Percentiles rank a stretch among this genome's conserved stretches.
Evolutionary conservation across 371 early-diverging fungal genomes (phyloP).

Genomic region (Apophysomyces trapeziformis): DNA sequence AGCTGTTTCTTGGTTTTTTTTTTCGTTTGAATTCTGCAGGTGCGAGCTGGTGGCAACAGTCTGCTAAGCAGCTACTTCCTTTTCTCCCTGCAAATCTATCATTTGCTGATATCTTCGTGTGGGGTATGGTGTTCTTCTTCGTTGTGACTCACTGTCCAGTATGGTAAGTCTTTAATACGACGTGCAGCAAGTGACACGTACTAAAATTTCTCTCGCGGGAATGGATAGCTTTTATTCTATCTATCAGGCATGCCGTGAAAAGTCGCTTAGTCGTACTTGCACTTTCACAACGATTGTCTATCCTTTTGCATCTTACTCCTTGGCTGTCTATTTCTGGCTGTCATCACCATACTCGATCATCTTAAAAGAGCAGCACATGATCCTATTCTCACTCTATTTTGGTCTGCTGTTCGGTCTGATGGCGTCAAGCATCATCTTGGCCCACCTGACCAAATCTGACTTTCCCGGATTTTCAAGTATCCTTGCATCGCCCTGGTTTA

Average conservation of each 20-base stretch:
- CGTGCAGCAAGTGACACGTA: too few species aligned
- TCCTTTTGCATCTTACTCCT: conserved; percentile 63
- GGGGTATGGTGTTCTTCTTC: conserved; percentile 23
- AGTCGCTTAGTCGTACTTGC: conserved; percentile 18
- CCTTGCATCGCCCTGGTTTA: conserved; percentile 70
- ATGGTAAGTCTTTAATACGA: conserved; percentile 16
- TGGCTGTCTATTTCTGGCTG: conserved; percentile 70
- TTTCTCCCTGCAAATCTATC: conserved; percentile 21
- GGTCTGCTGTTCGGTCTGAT: conserved; percentile 88
- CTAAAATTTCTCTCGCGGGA: neutral
- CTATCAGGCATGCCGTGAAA: conserved; percentile 32
- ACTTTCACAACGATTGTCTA: conserved; percentile 25
- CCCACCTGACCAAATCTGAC: conserved; percentile 81
- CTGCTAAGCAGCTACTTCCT: conserved; percentile 5
- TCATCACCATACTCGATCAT: conserved; percentile 66
- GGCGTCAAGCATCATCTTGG: conserved; percentile 88
- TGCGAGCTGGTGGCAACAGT: conserved; percentile 2
- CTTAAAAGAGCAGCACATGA: conserved; percentile 63
- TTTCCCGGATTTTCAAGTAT: conserved; percentile 80
- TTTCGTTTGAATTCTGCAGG: neutral
- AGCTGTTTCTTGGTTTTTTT: neutral
- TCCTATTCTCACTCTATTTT: conserved; percentile 72
- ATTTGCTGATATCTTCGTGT: conserved; percentile 26
- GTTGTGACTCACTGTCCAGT: conserved; percentile 19
- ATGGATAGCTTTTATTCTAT: conserved; percentile 32